phyloP scores from a whole-genome alignment of 805 yeast genomes.

The Candida chilensis region DNA sequence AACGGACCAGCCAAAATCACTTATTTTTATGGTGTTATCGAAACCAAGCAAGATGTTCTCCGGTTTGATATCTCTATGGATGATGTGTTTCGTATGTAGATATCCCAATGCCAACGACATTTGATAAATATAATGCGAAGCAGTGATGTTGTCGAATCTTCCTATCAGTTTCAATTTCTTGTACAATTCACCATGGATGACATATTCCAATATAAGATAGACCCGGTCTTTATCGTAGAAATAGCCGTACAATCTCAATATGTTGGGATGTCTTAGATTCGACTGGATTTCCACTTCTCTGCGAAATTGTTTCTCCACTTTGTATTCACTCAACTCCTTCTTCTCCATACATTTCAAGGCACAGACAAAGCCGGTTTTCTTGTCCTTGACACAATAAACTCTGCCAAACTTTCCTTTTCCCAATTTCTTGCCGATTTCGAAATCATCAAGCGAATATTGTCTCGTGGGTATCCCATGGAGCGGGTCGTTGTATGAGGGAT shows the following conservation, averaged over 20 bases:
- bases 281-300: constrained; percentile 91
- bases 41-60: constrained; percentile 79
- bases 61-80: constrained; percentile 92
- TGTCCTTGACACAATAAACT: constrained; percentile 83
- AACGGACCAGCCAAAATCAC: constrained; percentile 97
- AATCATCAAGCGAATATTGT: constrained; percentile 44
- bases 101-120: constrained; percentile 73
- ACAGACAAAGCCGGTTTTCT: constrained; percentile 65
- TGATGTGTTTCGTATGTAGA: constrained; percentile 70
- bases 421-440: constrained; percentile 78
- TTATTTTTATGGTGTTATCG: constrained; percentile 69
- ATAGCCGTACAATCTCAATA: constrained; percentile 76
- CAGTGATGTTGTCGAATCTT: constrained; percentile 62
- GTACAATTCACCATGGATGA: constrained; percentile 82
- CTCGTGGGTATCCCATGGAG: constrained; percentile 1
- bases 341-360: constrained; percentile 92
- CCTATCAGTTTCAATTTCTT: constrained; percentile 57
- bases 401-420: constrained; percentile 94
- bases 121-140: constrained; percentile 75
- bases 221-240: constrained; percentile 78
- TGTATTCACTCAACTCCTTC: constrained; percentile 61
- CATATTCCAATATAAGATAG: constrained; percentile 77
- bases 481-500: neutral
- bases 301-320: constrained; percentile 77
- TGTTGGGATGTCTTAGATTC: constrained; percentile 66